Conservation (phyloP, 495 filamentous ascomycete species). For the Parathielavia appendiculata region DNA sequence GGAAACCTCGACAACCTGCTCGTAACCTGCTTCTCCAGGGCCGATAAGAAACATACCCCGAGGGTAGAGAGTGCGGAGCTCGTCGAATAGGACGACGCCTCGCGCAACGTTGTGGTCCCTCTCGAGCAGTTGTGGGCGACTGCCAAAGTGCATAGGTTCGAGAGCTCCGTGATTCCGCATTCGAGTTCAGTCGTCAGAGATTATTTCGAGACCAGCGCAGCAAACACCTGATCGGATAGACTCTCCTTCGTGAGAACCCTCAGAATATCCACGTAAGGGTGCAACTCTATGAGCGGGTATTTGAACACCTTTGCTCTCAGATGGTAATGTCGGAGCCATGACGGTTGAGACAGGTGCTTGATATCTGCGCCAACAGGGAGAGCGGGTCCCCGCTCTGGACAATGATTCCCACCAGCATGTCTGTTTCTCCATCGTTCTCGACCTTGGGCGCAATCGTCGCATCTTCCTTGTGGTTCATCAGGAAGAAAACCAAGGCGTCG, state of each 20-base stretch:
- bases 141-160: neutral
- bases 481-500: too few species aligned
- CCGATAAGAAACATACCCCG: neutral
- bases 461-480: neutral
- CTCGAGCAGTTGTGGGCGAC: neutral
- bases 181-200: neutral
- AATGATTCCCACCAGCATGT: neutral
- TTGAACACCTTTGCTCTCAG: neutral
- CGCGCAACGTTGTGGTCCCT: neutral
- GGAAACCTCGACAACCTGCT: constrained; percentile 8
- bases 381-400: neutral
- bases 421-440: neutral
- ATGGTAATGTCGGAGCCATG: neutral
- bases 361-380: neutral
- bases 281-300: neutral
- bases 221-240: neutral
- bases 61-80: neutral
- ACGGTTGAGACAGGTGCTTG: constrained; percentile 2
- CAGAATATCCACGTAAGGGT: neutral
- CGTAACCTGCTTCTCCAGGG: neutral
- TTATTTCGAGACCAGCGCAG: neutral
- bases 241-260: too few species aligned
- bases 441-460: neutral
- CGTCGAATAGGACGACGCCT: neutral
- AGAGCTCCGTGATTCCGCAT: neutral